Evolutionary conservation across 1,284 basidiomycete species (phyloP), one percentile per base, ranked within the genome.

Genomic region (Ceratobasidium sp.): DNA sequence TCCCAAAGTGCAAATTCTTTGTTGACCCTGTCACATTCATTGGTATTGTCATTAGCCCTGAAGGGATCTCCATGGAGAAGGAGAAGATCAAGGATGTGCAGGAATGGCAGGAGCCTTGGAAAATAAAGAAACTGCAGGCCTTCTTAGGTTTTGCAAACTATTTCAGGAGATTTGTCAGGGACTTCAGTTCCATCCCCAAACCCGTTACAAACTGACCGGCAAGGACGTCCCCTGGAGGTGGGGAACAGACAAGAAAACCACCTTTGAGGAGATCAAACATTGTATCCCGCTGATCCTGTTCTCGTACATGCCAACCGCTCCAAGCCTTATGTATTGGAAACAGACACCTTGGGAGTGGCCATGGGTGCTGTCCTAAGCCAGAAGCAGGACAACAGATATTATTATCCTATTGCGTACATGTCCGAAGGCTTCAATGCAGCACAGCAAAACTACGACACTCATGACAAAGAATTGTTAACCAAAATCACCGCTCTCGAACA

Each of bases 61-160:
- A 82, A 2, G 79, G 81, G 6, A 76, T 87, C 11, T 33, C 48
- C 0, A 87, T 88, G 85, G 82, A 85, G 66, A 78, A 79, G 0
- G 76, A 72, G 1, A 88, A 88, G 78, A 73, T 88, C 0, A 44
- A 80, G 1, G 79, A 80, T 0, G 81, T 87, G 51, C 29, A 57
- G 0, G 72, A 80, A 6, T 88, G 86, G 86, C 84, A 82, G 0
- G 29, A 33, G 0, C 86, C 86, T 0, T 75, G 50, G 0, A 79
- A 72, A 2, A 75, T 84, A 17, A 77, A 79, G 41, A 79, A 27
- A 85, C 84, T 75, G 1, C 79, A 80, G 66, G 41, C 53, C 3
- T 83, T 84, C 76, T 53, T 84, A 0, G 82, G 83, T 7, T 79
- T 84, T 27, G 77, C 79, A 1, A 81, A 81, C 76, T 82, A 80